phyloP scores from a whole-genome alignment of 2,329 filamentous ascomycete genomes.

The Polytolypa hystricis region DNA sequence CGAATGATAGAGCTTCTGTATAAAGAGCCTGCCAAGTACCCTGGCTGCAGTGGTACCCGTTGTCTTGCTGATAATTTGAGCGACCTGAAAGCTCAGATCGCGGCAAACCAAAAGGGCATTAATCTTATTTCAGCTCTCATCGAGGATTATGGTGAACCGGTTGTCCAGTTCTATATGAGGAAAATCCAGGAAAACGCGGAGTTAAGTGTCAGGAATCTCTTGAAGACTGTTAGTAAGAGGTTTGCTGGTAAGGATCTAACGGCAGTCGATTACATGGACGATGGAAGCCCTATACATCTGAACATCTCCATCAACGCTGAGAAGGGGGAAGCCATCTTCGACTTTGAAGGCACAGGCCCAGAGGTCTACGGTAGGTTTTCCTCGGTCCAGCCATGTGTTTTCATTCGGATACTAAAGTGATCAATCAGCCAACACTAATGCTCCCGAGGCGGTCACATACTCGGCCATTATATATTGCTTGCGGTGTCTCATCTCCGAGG shows the following conservation, averaged over 20 bases:
- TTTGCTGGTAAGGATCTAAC: slow-evolving; percentile 55
- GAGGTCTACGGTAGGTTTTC: slow-evolving; percentile 53
- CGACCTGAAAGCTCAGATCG: slow-evolving; percentile 71
- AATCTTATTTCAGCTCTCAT: slow-evolving; percentile 60
- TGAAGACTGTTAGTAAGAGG: slow-evolving; percentile 54
- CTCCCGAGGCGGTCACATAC: slow-evolving; percentile 65
- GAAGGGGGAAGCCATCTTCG: slow-evolving; percentile 61
- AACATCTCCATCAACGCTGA: slow-evolving; percentile 60
- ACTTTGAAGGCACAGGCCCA: slow-evolving; percentile 65
- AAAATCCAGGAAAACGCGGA: slow-evolving; percentile 71
- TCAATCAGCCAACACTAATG: slow-evolving; percentile 54
- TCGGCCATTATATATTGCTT: slow-evolving; percentile 74
- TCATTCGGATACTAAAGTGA: neutral
- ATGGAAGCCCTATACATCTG: slow-evolving; percentile 65
- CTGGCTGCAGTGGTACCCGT: slow-evolving; percentile 63
- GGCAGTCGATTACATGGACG: slow-evolving; percentile 71
- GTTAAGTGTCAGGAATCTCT: slow-evolving; percentile 55
- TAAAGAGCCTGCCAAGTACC: slow-evolving; percentile 57
- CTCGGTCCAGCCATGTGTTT: slow-evolving; percentile 2
- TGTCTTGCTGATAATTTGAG: slow-evolving; percentile 70
- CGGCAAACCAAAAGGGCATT: slow-evolving; percentile 73
- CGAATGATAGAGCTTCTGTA: slow-evolving; percentile 58
- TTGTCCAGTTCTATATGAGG: slow-evolving; percentile 68
- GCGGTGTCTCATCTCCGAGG: slow-evolving; percentile 61
- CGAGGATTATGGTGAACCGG: slow-evolving; percentile 59